Evolutionary conservation across 768 basidiomycete species (phyloP).

Genomic region (Auricularia sp.): DNA sequence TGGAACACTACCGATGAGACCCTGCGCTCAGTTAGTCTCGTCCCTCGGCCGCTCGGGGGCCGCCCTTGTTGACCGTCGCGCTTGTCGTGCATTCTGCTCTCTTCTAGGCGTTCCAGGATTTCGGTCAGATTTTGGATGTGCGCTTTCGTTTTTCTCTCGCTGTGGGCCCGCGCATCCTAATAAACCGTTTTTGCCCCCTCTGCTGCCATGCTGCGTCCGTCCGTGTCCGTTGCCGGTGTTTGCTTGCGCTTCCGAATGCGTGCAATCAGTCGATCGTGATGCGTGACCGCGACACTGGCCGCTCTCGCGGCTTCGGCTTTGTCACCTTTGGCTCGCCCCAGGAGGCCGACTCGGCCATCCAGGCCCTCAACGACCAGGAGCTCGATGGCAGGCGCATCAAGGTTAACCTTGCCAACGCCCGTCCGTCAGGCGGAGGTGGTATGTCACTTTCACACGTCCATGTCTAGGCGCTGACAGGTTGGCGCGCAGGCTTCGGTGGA

Average conservation of each 20-base stretch:
- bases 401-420: conserved; percentile 72
- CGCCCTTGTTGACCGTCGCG: conserved; percentile 25
- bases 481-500: not conserved
- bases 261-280: conserved; percentile 78
- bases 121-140: conserved; percentile 85
- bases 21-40: conserved; percentile 69
- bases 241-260: not conserved
- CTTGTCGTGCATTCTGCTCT: conserved; percentile 4
- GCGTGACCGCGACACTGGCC: conserved; percentile 96
- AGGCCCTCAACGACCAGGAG: conserved; percentile 73
- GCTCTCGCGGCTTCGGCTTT: conserved; percentile 95
- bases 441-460: not conserved
- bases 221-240: not conserved
- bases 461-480: not conserved
- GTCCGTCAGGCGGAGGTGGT: conserved; percentile 40
- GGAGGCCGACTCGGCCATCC: conserved; percentile 76
- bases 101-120: conserved; percentile 49
- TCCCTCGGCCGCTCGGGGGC: conserved; percentile 26
- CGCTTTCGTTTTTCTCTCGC: conserved; percentile 33
- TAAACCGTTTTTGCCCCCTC: conserved; percentile 11
- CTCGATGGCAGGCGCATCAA: conserved; percentile 90
- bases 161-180: conserved; percentile 5
- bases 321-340: conserved; percentile 54
- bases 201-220: not conserved
- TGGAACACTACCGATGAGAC: conserved; percentile 94